These are phyloP conservation scores for Yamadazyma dendronema DNA, from an alignment of 1,139 yeast genomes.

Conservation along the genomic window DNA sequence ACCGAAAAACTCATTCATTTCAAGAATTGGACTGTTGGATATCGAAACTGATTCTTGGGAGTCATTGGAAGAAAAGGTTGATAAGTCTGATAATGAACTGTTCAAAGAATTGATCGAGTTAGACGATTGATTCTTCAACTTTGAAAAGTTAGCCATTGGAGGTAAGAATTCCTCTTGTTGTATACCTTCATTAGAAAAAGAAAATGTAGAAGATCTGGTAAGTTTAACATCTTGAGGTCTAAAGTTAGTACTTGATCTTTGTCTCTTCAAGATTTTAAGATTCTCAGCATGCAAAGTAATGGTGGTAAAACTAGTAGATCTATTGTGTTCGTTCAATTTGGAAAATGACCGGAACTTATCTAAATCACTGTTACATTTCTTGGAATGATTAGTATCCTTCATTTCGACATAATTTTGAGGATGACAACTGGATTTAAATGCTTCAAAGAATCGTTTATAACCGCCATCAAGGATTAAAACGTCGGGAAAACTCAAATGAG, in stretches of 20 bases:
- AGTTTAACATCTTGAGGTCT: conserved; percentile 8
- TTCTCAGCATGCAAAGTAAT: conserved; percentile 30
- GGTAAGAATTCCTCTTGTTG: conserved; percentile 26
- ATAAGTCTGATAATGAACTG: conserved; percentile 16
- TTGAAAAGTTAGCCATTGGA: conserved; percentile 29
- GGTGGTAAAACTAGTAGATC: conserved; percentile 35
- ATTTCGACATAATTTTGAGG: conserved; percentile 85
- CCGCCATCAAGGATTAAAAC: conserved; percentile 89
- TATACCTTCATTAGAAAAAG: conserved; percentile 14
- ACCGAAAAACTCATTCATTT: conserved; percentile 17
- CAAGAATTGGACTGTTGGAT: conserved; percentile 17
- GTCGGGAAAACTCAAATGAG: conserved; percentile 81
- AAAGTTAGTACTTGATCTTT: conserved; percentile 22
- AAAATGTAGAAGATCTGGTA: conserved; percentile 21
- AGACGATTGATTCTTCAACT: conserved; percentile 21
- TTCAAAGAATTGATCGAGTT: conserved; percentile 20
- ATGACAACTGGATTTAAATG: conserved; percentile 51
- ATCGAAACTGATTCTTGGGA: conserved; percentile 17
- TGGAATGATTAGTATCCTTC: conserved; percentile 71
- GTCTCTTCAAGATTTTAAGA: conserved; percentile 37
- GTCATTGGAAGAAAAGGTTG: conserved; percentile 19
- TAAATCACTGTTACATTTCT: conserved; percentile 70
- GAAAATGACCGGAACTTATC: conserved; percentile 55
- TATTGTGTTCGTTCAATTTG: conserved; percentile 32
- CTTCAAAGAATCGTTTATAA: conserved; percentile 71